Base-by-base conservation (phyloP, 1,139 yeast species). In the Yamadazyma siamensis region DNA sequence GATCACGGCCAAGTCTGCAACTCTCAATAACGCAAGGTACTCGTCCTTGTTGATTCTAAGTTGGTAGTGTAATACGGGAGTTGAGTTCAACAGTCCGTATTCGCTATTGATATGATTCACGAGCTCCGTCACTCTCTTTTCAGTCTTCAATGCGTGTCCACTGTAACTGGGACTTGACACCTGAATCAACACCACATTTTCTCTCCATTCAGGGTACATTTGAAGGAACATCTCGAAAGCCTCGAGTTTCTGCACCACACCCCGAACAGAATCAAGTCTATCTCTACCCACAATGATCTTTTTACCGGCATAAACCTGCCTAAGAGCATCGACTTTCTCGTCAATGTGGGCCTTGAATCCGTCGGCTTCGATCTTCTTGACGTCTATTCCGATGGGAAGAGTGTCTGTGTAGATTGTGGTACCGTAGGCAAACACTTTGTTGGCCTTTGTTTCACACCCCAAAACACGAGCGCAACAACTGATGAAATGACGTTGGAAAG, bases 191-290 rank as follows among this genome's bases (percentile, higher is more conserved):
- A 88, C 94, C 20, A 88, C 96, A 38, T 81, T 77, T 25, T 81
- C 88, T 39, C 84, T 70, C 94, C 95, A 87, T 47, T 87, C 89
- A 1, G 98, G 98, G 49, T 78, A 88, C 82, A 85, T 78, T 37
- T 81, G 85, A 43, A 91, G 65, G 46, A 91, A 86, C 62, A 79
- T 75, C 44, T 81, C 91, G 54, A 78, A 84, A 0, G 94, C 94
- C 54, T 83, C 82, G 27, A 85, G 56, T 49, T 85, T 85, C 53
- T 85, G 94, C 4, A 80, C 76, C 22, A 85, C 91, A 18, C 95
- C 95, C 43, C 94, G 72, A 14, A 84, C 94, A 8, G 79, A 62
- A 49, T 85, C 94, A 35, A 85, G 66, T 34, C 94, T 61, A 52
- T 86, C 95, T 56, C 95, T 75, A 20, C 95, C 95, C 26, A 86